A percentile compares a stretch with the other conserved stretches of the same genome.
phyloP scores from a whole-genome alignment of 2,329 filamentous ascomycete genomes.

The Xylaria sp. region DNA sequence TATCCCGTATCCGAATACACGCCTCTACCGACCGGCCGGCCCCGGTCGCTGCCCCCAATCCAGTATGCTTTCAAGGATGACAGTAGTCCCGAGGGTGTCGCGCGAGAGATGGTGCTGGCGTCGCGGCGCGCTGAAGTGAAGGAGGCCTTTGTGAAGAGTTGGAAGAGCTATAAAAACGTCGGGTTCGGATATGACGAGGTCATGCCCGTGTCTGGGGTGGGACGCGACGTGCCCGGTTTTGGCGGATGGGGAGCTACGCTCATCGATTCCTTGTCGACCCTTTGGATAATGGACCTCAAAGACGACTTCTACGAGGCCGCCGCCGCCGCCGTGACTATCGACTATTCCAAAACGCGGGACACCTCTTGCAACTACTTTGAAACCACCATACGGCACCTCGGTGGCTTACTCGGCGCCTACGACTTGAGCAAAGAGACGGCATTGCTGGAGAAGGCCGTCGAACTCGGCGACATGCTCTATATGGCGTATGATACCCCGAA shows the following conservation, averaged over 20 bases:
- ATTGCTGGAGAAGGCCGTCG: constrained; percentile 50
- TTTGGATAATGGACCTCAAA: constrained; percentile 65
- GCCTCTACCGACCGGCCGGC: constrained; percentile 36
- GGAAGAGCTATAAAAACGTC: constrained; percentile 54
- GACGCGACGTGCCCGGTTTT: constrained; percentile 36
- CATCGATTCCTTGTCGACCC: constrained; percentile 65
- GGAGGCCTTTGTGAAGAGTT: constrained; percentile 50
- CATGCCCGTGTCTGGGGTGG: constrained; percentile 38
- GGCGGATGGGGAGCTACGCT: constrained; percentile 59
- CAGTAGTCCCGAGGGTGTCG: constrained; percentile 33
- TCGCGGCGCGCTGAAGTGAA: constrained; percentile 47
- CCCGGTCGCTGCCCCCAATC: constrained; percentile 35
- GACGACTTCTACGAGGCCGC: constrained; percentile 62
- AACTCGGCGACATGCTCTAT: constrained; percentile 55
- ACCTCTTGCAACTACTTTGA: constrained; percentile 52
- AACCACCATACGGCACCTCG: constrained; percentile 54
- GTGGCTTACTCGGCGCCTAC: constrained; percentile 52
- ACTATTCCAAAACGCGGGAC: constrained; percentile 52
- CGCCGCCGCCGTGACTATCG: constrained; percentile 53
- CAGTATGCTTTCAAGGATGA: constrained; percentile 39
- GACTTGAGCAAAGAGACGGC: constrained; percentile 50
- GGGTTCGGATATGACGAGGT: constrained; percentile 40
- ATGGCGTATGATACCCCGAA: constrained; percentile 56
- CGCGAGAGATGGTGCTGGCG: constrained; percentile 36
- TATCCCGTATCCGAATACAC: constrained; percentile 37